phyloP scores from a whole-genome alignment of 1,284 basidiomycete species.

The Ceratobasidium sp. region DNA sequence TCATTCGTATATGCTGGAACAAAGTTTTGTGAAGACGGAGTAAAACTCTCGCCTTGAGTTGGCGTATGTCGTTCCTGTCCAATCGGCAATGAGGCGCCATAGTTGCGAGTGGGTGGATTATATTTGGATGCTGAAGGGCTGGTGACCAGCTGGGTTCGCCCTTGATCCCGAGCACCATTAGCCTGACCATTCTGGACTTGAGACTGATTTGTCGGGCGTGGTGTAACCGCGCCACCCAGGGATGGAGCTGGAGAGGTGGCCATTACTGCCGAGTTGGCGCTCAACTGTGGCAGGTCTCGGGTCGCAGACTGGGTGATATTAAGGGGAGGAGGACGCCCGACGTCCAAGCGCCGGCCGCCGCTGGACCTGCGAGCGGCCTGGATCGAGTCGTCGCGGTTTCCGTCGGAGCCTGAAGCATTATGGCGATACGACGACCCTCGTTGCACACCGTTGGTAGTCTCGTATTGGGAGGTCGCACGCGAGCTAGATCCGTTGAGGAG shows the following conservation, averaged over 20 bases:
- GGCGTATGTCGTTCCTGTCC: conserved; percentile 60
- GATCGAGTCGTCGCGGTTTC: conserved; percentile 16
- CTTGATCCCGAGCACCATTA: neutral
- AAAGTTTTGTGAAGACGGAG: conserved; percentile 47
- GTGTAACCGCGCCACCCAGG: conserved; percentile 6
- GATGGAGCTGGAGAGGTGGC: conserved; percentile 25
- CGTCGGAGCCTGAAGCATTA: neutral
- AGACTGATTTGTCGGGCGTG: conserved; percentile 12
- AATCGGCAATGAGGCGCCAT: conserved; percentile 21
- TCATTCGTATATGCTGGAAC: conserved; percentile 60
- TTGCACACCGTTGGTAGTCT: conserved; percentile 2
- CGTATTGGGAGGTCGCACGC: conserved; percentile 6
- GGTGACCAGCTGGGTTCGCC: conserved; percentile 8
- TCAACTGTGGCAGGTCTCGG: conserved; percentile 41
- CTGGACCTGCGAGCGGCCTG: conserved; percentile 30
- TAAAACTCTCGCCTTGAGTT: conserved; percentile 48
- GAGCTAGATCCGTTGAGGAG: conserved; percentile 28
- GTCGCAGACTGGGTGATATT: conserved; percentile 39
- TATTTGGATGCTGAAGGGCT: conserved; percentile 36
- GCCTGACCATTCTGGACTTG: neutral
- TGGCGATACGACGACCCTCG: conserved; percentile 7
- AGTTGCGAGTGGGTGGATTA: conserved; percentile 13
- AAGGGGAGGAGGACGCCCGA: conserved; percentile 42
- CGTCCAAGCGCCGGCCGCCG: conserved; percentile 27
- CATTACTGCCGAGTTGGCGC: conserved; percentile 22